Conservation (phyloP, 306 rosid genomes). For the Begonia masoniana region DNA sequence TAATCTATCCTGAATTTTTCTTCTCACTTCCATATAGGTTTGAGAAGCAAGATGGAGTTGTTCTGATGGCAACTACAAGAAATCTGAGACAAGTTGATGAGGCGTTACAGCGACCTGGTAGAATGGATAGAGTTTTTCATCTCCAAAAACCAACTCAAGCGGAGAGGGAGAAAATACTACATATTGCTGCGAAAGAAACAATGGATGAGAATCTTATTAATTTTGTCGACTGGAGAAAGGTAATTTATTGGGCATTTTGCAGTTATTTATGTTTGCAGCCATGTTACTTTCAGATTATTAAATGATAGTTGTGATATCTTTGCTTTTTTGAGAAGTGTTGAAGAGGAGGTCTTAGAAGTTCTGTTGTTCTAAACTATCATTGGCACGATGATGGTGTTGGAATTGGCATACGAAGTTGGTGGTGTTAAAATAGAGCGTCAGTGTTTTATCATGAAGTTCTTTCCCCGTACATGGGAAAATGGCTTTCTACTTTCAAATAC, state of each 20-base stretch:
- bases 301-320: too few species aligned
- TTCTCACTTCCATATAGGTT: slow-evolving; percentile 37
- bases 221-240: slow-evolving; percentile 95
- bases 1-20: neutral
- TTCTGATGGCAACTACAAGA: slow-evolving; percentile 94
- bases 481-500: too few species aligned
- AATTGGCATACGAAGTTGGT: too few species aligned
- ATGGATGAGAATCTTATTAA: slow-evolving; percentile 84
- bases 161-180: slow-evolving; percentile 77
- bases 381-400: too few species aligned
- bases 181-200: slow-evolving; percentile 65
- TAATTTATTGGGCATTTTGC: slow-evolving; percentile 15
- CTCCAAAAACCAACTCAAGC: slow-evolving; percentile 93
- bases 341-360: too few species aligned
- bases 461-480: too few species aligned
- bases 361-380: too few species aligned
- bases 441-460: too few species aligned
- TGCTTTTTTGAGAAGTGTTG: too few species aligned
- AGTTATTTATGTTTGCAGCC: slow-evolving; percentile 9
- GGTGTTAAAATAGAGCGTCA: too few species aligned
- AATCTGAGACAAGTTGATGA: slow-evolving; percentile 83
- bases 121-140: slow-evolving; percentile 97
- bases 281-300: neutral
- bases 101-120: slow-evolving; percentile 95
- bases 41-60: slow-evolving; percentile 99